Evolutionary conservation across 2,329 filamentous ascomycete species (phyloP), one percentile per base, ranked within the genome.

Genomic region (Hymenoscyphus occultus): DNA sequence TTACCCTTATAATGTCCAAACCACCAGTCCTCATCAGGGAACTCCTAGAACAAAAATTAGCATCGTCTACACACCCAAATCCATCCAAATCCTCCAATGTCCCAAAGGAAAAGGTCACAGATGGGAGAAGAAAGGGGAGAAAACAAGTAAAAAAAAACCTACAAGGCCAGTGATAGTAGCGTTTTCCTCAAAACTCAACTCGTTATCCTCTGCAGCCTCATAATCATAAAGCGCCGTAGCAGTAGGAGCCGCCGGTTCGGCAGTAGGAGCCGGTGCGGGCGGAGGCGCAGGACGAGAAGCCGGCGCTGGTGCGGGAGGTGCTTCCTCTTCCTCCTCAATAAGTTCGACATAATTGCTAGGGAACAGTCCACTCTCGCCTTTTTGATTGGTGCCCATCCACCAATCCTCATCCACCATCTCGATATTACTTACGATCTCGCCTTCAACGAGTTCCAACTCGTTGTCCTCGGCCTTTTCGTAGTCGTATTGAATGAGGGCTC

Each of bases 11-110:
- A 96, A 73, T 91, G 87, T 65, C 95, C 95, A 73, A 94, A 90
- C 95, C 95, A 99, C 95, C 95, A 99, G 76, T 99, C 95, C 70
- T 98, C 94, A 73, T 98, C 95, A 1, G 95, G 95, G 78, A 98
- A 98, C 81, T 97, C 92, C 88, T 90, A 71, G 22, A 48, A 54
- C 35, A n/a, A 13, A 48, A n/a, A 45, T 63, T 61, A 68, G 59
- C 28, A 57, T 28, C 28, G 3, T 28, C 28, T 28, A 2, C 2
- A 28, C 1, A 28, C 28, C 28, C 28, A 28, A 28, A 28, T 28
- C 28, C 28, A 28, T 28, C 13, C 51, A 32, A 19, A 19, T 19
- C 10, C n/a, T 6, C 1, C n/a, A 35, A 7, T 35, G 14, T n/a
- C n/a, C 7, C 16, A n/a, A 19, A 6, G 28, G 39, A 60, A 57